phyloP scores from a whole-genome alignment of 2,329 filamentous ascomycete species.

The Colletotrichum sp. region DNA sequence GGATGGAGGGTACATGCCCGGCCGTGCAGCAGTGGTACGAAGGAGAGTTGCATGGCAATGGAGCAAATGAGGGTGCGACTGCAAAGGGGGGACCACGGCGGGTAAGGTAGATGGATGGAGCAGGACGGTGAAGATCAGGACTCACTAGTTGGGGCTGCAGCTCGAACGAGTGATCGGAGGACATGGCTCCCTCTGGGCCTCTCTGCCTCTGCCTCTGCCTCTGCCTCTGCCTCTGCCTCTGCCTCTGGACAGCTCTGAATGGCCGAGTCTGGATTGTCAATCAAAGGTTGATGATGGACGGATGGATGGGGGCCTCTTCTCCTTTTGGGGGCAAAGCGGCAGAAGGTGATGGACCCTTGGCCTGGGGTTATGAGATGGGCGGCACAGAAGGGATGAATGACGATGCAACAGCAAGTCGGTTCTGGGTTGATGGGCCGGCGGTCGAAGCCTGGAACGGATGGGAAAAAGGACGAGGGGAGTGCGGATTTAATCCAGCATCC shows the following conservation, averaged over 20 bases:
- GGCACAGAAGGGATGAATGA: background rate
- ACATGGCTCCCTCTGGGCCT: background rate
- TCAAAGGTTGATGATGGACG: background rate
- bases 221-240: background rate
- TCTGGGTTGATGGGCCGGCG: background rate
- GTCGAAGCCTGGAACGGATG: background rate
- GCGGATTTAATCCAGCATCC: background rate
- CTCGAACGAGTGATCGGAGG: background rate
- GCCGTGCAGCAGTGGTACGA: background rate
- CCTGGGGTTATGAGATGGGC: background rate
- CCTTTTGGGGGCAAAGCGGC: background rate
- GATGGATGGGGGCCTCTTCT: background rate
- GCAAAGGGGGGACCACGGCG: background rate
- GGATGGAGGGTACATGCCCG: background rate
- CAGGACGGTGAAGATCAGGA: background rate
- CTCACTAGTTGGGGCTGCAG: background rate
- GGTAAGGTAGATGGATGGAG: background rate
- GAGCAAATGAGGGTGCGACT: background rate
- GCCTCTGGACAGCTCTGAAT: background rate
- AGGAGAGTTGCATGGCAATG: background rate
- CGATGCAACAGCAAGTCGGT: background rate
- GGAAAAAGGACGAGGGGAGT: background rate
- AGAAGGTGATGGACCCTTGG: background rate
- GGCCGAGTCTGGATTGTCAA: background rate
- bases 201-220: background rate